Evolutionary conservation across 73 alveolate genomes (phyloP).

Genomic region (Tetrahymena malaccensis): DNA sequence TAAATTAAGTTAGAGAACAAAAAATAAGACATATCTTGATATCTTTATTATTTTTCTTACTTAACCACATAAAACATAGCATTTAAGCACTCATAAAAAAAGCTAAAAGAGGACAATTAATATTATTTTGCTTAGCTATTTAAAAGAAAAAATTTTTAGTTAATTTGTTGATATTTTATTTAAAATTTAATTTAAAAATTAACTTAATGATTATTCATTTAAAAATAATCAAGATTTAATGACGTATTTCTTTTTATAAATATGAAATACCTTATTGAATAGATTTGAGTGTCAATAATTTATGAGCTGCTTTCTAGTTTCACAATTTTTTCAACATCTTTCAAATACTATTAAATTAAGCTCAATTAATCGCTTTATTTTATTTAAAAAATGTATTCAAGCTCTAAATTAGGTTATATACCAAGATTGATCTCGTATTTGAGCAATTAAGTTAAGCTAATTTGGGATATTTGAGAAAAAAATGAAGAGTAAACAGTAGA

Average conservation of each 20-base stretch:
- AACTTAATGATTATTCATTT: too few species aligned
- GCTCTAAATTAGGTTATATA: not conserved
- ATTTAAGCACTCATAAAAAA: not conserved
- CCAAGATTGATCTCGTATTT: not conserved
- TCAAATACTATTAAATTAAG: too few species aligned
- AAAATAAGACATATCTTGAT: not conserved
- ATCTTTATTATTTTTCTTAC: not conserved
- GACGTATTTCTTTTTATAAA: too few species aligned
- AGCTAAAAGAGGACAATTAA: not conserved
- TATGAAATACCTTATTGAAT: not conserved
- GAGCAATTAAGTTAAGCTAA: not conserved
- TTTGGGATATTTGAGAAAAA: not conserved
- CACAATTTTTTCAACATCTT: not conserved
- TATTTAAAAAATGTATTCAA: not conserved
- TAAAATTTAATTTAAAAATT: too few species aligned
- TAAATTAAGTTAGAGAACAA: not conserved
- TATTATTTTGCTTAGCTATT: not conserved
- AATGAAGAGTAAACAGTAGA: not conserved
- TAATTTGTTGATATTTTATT: too few species aligned
- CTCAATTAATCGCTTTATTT: too few species aligned
- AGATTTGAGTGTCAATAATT: not conserved
- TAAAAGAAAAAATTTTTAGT: too few species aligned
- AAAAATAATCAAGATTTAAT: too few species aligned
- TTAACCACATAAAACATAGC: not conserved
- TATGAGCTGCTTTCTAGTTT: not conserved